A percentile compares a stretch with the other conserved stretches of the same genome.
Evolutionary conservation across 257 asterid species (phyloP).

Genomic region (Solanum bukasovii): DNA sequence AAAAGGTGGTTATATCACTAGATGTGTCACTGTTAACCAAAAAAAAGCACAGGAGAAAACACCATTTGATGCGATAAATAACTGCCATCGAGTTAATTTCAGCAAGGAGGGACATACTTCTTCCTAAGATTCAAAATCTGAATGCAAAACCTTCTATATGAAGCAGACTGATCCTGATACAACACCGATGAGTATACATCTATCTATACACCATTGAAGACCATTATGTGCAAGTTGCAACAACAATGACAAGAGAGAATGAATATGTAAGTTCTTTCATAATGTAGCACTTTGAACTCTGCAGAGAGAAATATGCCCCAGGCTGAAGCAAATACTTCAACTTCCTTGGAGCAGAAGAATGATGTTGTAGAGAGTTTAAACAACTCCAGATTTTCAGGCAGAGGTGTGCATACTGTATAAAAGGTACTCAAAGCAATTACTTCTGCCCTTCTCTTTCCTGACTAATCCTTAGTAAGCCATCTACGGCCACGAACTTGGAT

Average conservation of each 20-base stretch:
- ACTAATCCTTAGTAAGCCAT: conserved; percentile 11
- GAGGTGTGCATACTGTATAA: not conserved
- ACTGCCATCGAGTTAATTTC: not conserved
- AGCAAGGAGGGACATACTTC: not conserved
- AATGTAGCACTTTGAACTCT: not conserved
- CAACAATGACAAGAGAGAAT: not conserved
- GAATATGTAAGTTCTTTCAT: not conserved
- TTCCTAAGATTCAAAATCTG: not conserved
- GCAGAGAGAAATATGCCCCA: not conserved
- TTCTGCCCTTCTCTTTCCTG: not conserved
- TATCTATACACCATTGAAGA: not conserved
- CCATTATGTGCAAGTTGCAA: not conserved
- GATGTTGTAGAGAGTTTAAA: not conserved
- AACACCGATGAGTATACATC: not conserved
- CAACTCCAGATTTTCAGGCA: not conserved
- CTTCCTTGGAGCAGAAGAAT: not conserved
- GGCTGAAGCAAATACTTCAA: not conserved
- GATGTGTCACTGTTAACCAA: not conserved
- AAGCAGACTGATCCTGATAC: not conserved
- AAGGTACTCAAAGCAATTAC: not conserved
- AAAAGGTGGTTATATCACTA: not conserved
- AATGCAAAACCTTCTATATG: not conserved
- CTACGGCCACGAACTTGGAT: conserved; percentile 8
- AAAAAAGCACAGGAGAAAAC: not conserved
- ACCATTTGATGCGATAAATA: not conserved